Base-by-base conservation (phyloP, 441 rosid species). In the Erysimum pusillum region DNA sequence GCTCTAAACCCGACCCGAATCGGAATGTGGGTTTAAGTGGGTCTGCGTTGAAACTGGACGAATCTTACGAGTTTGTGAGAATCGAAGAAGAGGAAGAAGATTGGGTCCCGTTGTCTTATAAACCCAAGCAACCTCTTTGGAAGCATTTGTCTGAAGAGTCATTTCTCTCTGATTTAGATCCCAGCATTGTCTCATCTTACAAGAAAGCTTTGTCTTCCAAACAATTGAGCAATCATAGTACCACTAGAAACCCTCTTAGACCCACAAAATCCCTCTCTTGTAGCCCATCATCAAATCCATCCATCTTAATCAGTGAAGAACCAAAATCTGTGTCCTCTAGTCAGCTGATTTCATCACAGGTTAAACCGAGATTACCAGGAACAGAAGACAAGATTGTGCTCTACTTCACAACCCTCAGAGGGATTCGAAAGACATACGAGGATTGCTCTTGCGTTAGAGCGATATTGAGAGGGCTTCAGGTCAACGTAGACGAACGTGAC, bases 81-180 rank as follows among this genome's bases (percentile, higher is more conserved):
- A 58, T 52, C 36, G 82, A 74, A 59, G 76, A 79, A 28, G 70
- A 28, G 0, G 64, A 59, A 2, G 82, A 76, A 38, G 83, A 78
- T 64, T 73, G 86, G 46, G 80, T 75, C 34, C 69, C 85, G 14
- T 66, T 80, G 66, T 80, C 91, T 20, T 63, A 56, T 74, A 34
- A 71, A 44, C 84, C 86, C 28, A 94, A 89, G 76, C 96, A 89
- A 65, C 97, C 98, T 45, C 67, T 94, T 67, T 91, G 98, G 96
- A 87, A 91, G 79, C 96, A 88, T 76, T 84, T 92, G 42, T 94
- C 97, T n/a, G 96, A 94, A 81, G 98, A 94, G 75, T 89, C 93
- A 5, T 76, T 94, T 63, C 70, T 92, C 1, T 88, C 97, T 35
- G 87, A 85, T 59, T 82, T 94, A 87, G 98, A 92, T 76, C 93